phyloP scores from a whole-genome alignment of 805 yeast genomes.

The Suhomyces tanzawaensis region DNA sequence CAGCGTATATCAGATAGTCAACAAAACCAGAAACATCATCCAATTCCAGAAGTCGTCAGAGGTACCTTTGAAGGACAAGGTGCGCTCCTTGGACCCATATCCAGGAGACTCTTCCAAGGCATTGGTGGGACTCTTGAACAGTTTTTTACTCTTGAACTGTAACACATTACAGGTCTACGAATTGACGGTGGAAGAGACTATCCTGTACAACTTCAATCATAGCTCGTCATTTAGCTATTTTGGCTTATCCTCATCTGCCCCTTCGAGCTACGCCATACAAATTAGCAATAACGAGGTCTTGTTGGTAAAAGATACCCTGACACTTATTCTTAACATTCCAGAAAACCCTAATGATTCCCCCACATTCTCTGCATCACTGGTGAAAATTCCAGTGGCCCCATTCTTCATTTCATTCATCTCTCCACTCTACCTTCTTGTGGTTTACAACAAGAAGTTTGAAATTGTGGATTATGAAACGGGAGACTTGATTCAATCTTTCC shows the following conservation, averaged over 20 bases:
- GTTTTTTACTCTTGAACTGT: constrained; percentile 26
- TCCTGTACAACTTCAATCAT: constrained; percentile 17
- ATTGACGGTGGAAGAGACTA: constrained; percentile 19
- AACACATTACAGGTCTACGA: constrained; percentile 15
- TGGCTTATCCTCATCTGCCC: constrained; percentile 32
- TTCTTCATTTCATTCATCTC: constrained; percentile 22
- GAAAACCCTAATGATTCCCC: constrained; percentile 7
- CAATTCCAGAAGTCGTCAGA: constrained; percentile 26
- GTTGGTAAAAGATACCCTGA: constrained; percentile 34
- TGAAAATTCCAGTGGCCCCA: constrained; percentile 28
- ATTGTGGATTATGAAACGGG: constrained; percentile 36
- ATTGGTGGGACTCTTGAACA: constrained; percentile 24
- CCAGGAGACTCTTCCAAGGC: constrained; percentile 11
- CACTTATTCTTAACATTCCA: constrained; percentile 14
- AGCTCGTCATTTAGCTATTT: constrained; percentile 38
- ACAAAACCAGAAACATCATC: constrained; percentile 30
- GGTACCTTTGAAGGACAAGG: constrained; percentile 28
- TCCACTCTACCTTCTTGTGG: constrained; percentile 33
- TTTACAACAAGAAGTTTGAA: constrained; percentile 33
- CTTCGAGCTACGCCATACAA: constrained; percentile 23
- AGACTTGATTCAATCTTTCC: constrained; percentile 31
- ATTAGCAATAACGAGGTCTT: constrained; percentile 14
- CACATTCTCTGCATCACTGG: constrained; percentile 15
- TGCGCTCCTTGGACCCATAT: constrained; percentile 19
- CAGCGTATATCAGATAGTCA: constrained; percentile 23